phyloP scores from a whole-genome alignment of 1,139 yeast genomes.

The Geotrichum bryndzae region DNA sequence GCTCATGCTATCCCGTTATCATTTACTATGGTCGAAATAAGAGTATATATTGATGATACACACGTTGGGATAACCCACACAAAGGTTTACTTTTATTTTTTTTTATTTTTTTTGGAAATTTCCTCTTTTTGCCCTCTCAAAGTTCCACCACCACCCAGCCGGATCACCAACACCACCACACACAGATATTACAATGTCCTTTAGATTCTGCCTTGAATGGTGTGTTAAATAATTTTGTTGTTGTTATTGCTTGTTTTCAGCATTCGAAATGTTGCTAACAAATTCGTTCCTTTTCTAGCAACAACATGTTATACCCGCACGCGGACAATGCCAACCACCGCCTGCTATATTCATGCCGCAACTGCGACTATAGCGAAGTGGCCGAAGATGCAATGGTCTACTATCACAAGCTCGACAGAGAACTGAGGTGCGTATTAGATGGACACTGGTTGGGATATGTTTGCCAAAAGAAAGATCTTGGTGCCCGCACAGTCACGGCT shows the following conservation, averaged over 20 bases:
- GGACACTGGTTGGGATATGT: neutral
- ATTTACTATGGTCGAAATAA: too few species aligned
- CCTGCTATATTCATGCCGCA: conserved; percentile 86
- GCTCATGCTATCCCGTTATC: too few species aligned
- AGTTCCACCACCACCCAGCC: neutral
- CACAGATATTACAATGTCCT: conserved; percentile 59
- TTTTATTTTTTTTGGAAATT: neutral
- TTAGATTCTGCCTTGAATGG: conserved; percentile 89
- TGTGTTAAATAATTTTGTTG: conserved; percentile 25
- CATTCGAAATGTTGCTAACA: conserved; percentile 7
- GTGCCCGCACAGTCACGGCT: too few species aligned
- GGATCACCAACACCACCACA: conserved; percentile 2
- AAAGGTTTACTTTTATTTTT: neutral
- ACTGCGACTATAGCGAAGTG: conserved; percentile 87
- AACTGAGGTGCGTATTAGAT: conserved; percentile 42
- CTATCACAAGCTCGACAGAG: conserved; percentile 86
- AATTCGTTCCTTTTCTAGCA: conserved; percentile 40
- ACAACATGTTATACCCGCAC: conserved; percentile 97
- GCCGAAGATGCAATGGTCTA: conserved; percentile 88
- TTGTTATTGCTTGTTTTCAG: too few species aligned
- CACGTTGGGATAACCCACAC: too few species aligned
- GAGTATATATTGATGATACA: too few species aligned
- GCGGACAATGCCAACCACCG: conserved; percentile 73
- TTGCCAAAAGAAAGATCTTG: too few species aligned
- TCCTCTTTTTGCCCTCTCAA: neutral